Evolutionary conservation across 805 yeast genomes (phyloP).

Genomic region (Dipodascopsis uninucleata): DNA sequence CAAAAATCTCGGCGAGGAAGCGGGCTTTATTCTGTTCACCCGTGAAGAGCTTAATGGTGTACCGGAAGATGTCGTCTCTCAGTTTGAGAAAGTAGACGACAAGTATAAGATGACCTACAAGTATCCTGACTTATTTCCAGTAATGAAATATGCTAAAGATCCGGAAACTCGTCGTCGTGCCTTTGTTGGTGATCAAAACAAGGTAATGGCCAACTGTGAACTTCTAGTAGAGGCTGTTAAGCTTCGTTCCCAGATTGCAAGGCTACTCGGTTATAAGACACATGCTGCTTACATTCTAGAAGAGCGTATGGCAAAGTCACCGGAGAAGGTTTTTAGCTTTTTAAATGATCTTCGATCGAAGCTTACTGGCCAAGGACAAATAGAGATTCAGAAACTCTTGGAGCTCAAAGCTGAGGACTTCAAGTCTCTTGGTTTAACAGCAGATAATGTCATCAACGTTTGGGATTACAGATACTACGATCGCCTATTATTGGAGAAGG

Average conservation of each 20-base stretch:
- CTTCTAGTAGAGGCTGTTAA: constrained; percentile 58
- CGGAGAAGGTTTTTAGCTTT: constrained; percentile 55
- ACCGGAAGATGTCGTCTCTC: constrained; percentile 58
- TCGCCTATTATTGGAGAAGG: constrained; percentile 59
- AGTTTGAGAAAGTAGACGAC: constrained; percentile 50
- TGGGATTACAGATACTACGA: constrained; percentile 76
- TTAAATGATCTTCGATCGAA: constrained; percentile 58
- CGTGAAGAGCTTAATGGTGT: constrained; percentile 68
- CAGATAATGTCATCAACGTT: constrained; percentile 45
- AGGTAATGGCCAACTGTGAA: constrained; percentile 60
- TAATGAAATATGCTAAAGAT: constrained; percentile 64
- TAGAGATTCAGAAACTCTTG: constrained; percentile 50
- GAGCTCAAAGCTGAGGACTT: constrained; percentile 54
- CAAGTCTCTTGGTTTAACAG: constrained; percentile 42
- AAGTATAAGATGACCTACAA: constrained; percentile 68
- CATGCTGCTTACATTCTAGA: constrained; percentile 71
- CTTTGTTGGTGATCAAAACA: constrained; percentile 63
- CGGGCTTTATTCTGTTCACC: constrained; percentile 57
- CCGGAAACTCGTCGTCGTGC: constrained; percentile 65
- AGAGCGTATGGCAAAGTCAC: constrained; percentile 74
- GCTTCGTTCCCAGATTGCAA: constrained; percentile 59
- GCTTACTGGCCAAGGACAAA: constrained; percentile 55
- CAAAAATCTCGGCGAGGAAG: constrained; percentile 54
- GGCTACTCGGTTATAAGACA: constrained; percentile 59
- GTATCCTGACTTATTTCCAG: constrained; percentile 76